Conservation (phyloP, 139 green algal genomes). For the Chlorella sp. region DNA sequence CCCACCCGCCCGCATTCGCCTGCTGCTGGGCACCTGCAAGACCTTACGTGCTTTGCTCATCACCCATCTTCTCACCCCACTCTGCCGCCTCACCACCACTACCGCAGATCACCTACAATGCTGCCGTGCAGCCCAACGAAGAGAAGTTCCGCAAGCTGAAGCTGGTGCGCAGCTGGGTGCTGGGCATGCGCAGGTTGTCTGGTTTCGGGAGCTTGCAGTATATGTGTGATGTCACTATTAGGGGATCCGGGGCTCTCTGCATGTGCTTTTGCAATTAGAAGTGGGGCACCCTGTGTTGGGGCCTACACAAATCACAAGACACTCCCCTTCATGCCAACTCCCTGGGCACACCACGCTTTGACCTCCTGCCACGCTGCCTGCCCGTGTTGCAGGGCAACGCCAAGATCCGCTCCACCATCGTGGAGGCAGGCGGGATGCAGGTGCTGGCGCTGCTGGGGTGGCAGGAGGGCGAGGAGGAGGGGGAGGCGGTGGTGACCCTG, state of each 20-base stretch:
- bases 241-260: too few species aligned
- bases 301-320: background rate
- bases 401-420: slow-evolving; percentile 42
- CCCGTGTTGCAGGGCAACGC: slow-evolving; percentile 38
- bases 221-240: too few species aligned
- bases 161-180: background rate
- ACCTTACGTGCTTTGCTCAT: too few species aligned
- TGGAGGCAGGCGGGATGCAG: slow-evolving; percentile 39
- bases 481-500: slow-evolving; percentile 33
- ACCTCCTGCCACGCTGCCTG: background rate
- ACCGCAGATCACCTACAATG: slow-evolving; percentile 27
- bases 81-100: background rate
- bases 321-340: background rate
- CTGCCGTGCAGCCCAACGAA: slow-evolving; percentile 30
- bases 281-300: background rate
- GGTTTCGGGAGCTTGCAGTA: too few species aligned
- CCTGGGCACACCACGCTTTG: background rate
- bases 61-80: too few species aligned
- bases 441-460: slow-evolving; percentile 49
- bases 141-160: slow-evolving; percentile 39
- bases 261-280: too few species aligned
- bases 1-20: too few species aligned
- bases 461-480: slow-evolving; percentile 40
- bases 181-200: background rate
- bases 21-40: too few species aligned